A percentile compares a stretch with the other conserved stretches of the same genome.
Evolutionary conservation across 2,329 filamentous ascomycete genomes (phyloP).

Genomic region (Huntiella savannae): DNA sequence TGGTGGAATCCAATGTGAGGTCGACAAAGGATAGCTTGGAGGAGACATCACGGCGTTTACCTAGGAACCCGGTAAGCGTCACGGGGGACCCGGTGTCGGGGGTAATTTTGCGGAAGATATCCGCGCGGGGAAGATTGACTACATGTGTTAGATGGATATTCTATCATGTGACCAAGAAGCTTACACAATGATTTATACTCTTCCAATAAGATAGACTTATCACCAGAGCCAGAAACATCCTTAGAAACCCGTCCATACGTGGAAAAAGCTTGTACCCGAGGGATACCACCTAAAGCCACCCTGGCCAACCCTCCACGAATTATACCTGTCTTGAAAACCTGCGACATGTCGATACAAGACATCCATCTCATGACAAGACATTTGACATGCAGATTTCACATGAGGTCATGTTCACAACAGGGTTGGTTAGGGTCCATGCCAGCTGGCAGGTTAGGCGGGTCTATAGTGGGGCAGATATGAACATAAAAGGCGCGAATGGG

Average conservation of each 20-base stretch:
- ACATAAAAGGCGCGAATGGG: too few relatives aligned
- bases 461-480: slow-evolving; percentile 3
- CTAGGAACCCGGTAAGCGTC: slow-evolving; percentile 49
- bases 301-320: too few relatives aligned
- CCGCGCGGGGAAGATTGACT: slow-evolving; percentile 8
- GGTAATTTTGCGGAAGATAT: slow-evolving; percentile 1
- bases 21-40: slow-evolving; percentile 54
- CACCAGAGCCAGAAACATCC: too few relatives aligned
- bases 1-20: slow-evolving; percentile 21
- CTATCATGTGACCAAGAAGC: background rate
- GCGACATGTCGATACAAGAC: too few relatives aligned
- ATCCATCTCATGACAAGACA: too few relatives aligned
- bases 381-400: too few relatives aligned
- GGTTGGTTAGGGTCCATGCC: background rate
- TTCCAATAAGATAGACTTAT: too few relatives aligned
- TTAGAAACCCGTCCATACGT: too few relatives aligned
- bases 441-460: slow-evolving; percentile 2
- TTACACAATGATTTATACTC: slow-evolving; percentile 10
- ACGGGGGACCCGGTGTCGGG: slow-evolving; percentile 9
- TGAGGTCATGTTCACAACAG: too few relatives aligned
- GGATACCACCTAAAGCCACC: too few relatives aligned
- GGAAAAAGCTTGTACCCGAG: too few relatives aligned
- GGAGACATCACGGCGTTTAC: slow-evolving; percentile 45
- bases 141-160: background rate
- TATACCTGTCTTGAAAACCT: too few relatives aligned